Percentiles rank a stretch among this genome's conserved stretches.
These are phyloP conservation scores for Phellinidium pouzarii DNA, from an alignment of 1,284 basidiomycete genomes.

Conservation along the genomic window DNA sequence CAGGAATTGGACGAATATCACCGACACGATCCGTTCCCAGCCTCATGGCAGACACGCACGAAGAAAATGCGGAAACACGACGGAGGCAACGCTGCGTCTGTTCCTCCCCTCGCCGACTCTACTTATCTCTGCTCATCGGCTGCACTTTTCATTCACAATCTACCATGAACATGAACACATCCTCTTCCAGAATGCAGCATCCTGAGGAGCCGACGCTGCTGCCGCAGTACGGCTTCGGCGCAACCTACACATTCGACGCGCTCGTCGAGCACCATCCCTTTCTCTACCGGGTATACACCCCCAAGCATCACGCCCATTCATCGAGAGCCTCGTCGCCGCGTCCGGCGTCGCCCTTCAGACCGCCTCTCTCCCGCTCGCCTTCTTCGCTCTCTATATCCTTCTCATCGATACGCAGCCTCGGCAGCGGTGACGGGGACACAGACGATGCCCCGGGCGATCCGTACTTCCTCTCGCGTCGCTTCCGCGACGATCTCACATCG, in stretches of 20 bases:
- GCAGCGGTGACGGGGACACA: conserved; percentile 5
- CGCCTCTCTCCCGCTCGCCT: background rate
- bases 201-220: conserved; percentile 27
- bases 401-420: conserved; percentile 8
- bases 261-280: conserved; percentile 60
- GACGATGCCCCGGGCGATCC: conserved; percentile 15
- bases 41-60: conserved; percentile 8
- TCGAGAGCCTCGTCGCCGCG: conserved; percentile 46
- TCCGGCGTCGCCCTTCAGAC: conserved; percentile 41
- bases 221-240: conserved; percentile 66
- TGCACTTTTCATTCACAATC: background rate
- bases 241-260: conserved; percentile 52
- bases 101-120: background rate
- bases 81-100: background rate
- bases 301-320: conserved; percentile 41
- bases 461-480: conserved; percentile 17
- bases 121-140: background rate
- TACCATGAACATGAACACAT: background rate
- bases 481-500: conserved; percentile 15
- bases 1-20: too few species aligned
- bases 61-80: conserved; percentile 7
- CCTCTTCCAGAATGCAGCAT: background rate
- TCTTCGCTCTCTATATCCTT: conserved; percentile 11
- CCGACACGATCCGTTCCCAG: background rate
- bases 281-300: conserved; percentile 72